These are phyloP conservation scores for Aureobasidium sp. DNA, from an alignment of 2,329 filamentous ascomycete species.

Conservation along the genomic window DNA sequence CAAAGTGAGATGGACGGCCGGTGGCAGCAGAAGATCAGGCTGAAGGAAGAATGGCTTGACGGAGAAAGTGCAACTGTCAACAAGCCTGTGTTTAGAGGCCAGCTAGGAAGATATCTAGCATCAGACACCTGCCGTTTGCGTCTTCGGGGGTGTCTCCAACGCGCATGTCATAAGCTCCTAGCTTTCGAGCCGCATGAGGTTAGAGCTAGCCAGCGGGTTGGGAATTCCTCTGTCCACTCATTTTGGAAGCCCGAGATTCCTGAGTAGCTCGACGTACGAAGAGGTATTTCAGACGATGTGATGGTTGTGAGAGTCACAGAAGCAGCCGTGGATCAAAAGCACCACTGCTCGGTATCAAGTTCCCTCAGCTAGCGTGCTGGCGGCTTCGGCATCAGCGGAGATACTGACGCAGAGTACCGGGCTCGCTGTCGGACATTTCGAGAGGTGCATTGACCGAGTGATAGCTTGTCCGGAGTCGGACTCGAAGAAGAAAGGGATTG, in stretches of 20 bases:
- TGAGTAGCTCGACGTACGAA: background rate
- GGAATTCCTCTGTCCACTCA: background rate
- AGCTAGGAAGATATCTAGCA: background rate
- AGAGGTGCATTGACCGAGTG: slow-evolving; percentile 9
- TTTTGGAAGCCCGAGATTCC: background rate
- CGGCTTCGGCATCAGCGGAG: slow-evolving; percentile 10
- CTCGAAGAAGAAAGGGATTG: slow-evolving; percentile 12
- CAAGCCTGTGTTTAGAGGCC: background rate
- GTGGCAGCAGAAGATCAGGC: slow-evolving; percentile 7
- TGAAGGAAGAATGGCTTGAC: slow-evolving; percentile 9
- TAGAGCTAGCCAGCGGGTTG: background rate
- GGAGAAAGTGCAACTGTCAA: slow-evolving; percentile 10
- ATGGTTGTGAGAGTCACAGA: background rate
- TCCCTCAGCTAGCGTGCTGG: background rate
- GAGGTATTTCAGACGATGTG: background rate
- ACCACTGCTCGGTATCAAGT: background rate
- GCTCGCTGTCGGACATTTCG: slow-evolving; percentile 7
- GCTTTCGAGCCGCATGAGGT: background rate
- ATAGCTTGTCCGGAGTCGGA: background rate
- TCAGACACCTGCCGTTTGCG: slow-evolving; percentile 3
- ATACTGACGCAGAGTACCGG: slow-evolving; percentile 4
- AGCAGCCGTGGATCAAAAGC: background rate
- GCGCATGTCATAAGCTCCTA: background rate
- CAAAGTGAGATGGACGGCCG: background rate
- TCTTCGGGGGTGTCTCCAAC: background rate